phyloP scores from a whole-genome alignment of 2,329 filamentous ascomycete species.

The Paraphaeosphaeria minitans region DNA sequence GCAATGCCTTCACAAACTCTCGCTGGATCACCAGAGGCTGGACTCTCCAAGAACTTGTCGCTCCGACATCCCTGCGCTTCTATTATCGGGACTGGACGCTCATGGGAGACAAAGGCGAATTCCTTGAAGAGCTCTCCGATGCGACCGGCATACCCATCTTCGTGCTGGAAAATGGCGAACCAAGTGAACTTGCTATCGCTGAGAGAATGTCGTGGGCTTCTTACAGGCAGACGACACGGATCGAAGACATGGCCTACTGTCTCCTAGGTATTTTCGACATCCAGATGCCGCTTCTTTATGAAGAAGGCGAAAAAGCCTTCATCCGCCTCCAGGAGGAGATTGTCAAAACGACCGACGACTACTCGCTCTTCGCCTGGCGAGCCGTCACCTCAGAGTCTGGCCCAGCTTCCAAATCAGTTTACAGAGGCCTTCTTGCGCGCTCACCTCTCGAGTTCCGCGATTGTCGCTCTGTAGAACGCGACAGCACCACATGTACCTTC shows the following conservation, averaged over 20 bases:
- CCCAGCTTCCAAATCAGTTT: constrained; percentile 14
- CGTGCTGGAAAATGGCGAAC: constrained; percentile 25
- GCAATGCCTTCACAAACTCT: constrained; percentile 22
- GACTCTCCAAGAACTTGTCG: constrained; percentile 39
- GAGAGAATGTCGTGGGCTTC: constrained; percentile 39
- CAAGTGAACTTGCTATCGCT: constrained; percentile 28
- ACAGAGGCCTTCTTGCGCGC: constrained; percentile 33
- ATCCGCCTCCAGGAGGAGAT: constrained; percentile 36
- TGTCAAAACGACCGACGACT: constrained; percentile 34
- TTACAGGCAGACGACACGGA: constrained; percentile 30
- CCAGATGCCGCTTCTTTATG: constrained; percentile 37
- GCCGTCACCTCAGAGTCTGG: constrained; percentile 14
- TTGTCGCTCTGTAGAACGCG: constrained; percentile 28
- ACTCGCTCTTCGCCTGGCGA: constrained; percentile 35
- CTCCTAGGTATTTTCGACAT: constrained; percentile 41
- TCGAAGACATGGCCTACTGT: constrained; percentile 38
- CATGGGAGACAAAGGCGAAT: constrained; percentile 34
- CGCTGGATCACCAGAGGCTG: constrained; percentile 36
- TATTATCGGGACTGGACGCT: constrained; percentile 31
- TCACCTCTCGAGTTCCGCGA: constrained; percentile 28
- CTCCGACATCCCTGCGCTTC: constrained; percentile 30
- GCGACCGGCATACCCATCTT: constrained; percentile 33
- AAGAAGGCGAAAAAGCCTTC: constrained; percentile 37
- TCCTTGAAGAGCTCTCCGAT: constrained; percentile 27
- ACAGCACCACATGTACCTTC: constrained; percentile 23